Evolutionary conservation across 192 early-diverging fungal genomes (phyloP), one percentile per base, ranked within the genome.

Genomic region (Coemansia sp.): DNA sequence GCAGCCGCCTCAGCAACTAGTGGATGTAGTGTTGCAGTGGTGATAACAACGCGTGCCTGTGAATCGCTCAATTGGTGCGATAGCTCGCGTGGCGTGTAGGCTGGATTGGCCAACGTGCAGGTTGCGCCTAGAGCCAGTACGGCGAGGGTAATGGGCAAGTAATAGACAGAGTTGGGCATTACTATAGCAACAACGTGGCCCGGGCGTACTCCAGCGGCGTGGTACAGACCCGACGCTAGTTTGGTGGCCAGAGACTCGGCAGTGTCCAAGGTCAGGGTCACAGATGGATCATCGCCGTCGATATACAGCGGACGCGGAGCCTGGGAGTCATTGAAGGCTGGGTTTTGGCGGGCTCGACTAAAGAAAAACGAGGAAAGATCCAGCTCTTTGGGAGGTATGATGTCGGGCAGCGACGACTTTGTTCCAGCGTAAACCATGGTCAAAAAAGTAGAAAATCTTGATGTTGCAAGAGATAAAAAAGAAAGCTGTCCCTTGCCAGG

Each of bases 81-180:
- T 2, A 95, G 83, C 59, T 98, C 95, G 28, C 77, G 69, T 31
- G 84, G 74, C 6, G 89, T 93, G 75, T 97, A 97, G 10, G 83
- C 69, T 43, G 94, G 93, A 65, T 94, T 97, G 40, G 86, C 86
- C 7, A 88, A 85, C 2, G 91, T 89, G 46, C 92, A 84, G 0
- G 85, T 78, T 18, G 85, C 85, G 28, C 90, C 86, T 2, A 85
- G 77, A 26, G 86, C 80, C 10, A 94, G 72, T 21, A 88, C 72
- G 6, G 86, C 86, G 23, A 88, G 84, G 5, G 88, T 69, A 31
- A 82, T 87, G 21, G 88, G 67, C 26, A 90, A 85, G 77, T 86
- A 86, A 51, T 85, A 63, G 46, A 93, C 85, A 31, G 69, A 69
- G 66, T 81, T 81, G 34, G 37, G 51, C 16, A 73, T 73, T 36